Percentiles rank a stretch among this genome's conserved stretches.
Conservation (phyloP, 2,329 filamentous ascomycete genomes). For the Botryosphaeria dothidea region DNA sequence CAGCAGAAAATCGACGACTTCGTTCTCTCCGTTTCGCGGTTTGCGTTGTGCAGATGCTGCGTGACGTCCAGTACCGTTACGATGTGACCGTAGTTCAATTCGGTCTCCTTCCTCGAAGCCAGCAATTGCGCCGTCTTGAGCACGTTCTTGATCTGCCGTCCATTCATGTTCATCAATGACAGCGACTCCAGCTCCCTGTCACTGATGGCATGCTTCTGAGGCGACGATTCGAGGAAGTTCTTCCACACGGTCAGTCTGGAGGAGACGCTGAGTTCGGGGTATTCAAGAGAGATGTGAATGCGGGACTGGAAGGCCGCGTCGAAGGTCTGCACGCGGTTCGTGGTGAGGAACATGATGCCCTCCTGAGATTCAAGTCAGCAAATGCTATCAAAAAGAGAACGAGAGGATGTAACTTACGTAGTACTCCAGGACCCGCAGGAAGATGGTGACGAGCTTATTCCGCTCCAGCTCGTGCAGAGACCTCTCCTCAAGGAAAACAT, state of each 20-base stretch:
- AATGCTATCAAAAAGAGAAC: neutral
- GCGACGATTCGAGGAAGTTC: slow-evolving; percentile 42
- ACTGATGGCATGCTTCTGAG: slow-evolving; percentile 29
- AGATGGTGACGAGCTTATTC: slow-evolving; percentile 31
- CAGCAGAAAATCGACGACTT: slow-evolving; percentile 23
- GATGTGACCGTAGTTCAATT: slow-evolving; percentile 33
- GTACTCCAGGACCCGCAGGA: slow-evolving; percentile 44
- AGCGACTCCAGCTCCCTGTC: slow-evolving; percentile 33
- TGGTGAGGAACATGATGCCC: slow-evolving; percentile 23
- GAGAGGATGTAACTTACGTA: slow-evolving; percentile 25
- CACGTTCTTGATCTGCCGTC: slow-evolving; percentile 46
- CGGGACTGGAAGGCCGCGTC: slow-evolving; percentile 49
- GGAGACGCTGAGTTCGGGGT: slow-evolving; percentile 40
- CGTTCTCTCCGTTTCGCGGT: slow-evolving; percentile 25
- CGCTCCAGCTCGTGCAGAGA: slow-evolving; percentile 22
- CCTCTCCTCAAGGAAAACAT: slow-evolving; percentile 33
- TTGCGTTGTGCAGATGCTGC: slow-evolving; percentile 42
- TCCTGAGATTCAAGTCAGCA: neutral
- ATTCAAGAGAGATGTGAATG: slow-evolving; percentile 46
- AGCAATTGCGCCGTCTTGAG: slow-evolving; percentile 42
- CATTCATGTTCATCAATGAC: slow-evolving; percentile 36
- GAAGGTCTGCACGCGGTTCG: slow-evolving; percentile 46
- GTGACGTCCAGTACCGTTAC: slow-evolving; percentile 40
- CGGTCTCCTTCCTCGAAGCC: slow-evolving; percentile 25
- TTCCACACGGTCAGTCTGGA: slow-evolving; percentile 45